phyloP scores from a whole-genome alignment of 805 yeast species.

The Phaffomyces opuntiae region DNA sequence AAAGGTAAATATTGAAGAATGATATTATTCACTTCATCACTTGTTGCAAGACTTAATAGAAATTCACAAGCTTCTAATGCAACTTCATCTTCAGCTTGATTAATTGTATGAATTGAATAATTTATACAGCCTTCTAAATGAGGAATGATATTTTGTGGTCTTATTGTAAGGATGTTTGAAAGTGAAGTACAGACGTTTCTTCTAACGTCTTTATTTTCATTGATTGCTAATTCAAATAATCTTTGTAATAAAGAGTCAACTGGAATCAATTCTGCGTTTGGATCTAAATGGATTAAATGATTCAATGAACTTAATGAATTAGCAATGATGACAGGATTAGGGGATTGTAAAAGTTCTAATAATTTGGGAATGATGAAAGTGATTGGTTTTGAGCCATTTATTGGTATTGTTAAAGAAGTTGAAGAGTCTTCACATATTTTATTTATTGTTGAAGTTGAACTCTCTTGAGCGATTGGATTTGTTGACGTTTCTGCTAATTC shows the following conservation, averaged over 20 bases:
- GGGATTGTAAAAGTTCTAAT: constrained; percentile 40
- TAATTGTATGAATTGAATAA: constrained; percentile 76
- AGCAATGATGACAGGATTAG: constrained; percentile 46
- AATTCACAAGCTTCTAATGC: constrained; percentile 93
- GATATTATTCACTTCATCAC: constrained; percentile 43
- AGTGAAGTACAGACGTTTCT: constrained; percentile 75
- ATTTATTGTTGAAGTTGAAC: constrained; percentile 73
- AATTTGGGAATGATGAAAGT: constrained; percentile 61
- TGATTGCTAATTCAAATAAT: constrained; percentile 65
- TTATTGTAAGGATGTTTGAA: constrained; percentile 57
- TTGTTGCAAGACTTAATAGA: constrained; percentile 63
- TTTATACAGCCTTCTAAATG: constrained; percentile 82
- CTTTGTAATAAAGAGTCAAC: constrained; percentile 60
- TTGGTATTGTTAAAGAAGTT: constrained; percentile 53
- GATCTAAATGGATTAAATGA: constrained; percentile 62
- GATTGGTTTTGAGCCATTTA: constrained; percentile 61
- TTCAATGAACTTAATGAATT: constrained; percentile 66
- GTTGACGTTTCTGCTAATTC: constrained; percentile 45
- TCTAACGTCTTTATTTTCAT: constrained; percentile 51
- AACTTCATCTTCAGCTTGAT: constrained; percentile 58
- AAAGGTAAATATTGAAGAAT: constrained; percentile 50
- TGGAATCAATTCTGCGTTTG: constrained; percentile 57
- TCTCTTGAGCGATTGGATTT: constrained; percentile 40
- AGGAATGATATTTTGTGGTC: constrained; percentile 75
- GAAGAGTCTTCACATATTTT: constrained; percentile 90